Evolutionary conservation across 805 yeast species (phyloP), one percentile per base, ranked within the genome.

Genomic region (Candida schatavii): DNA sequence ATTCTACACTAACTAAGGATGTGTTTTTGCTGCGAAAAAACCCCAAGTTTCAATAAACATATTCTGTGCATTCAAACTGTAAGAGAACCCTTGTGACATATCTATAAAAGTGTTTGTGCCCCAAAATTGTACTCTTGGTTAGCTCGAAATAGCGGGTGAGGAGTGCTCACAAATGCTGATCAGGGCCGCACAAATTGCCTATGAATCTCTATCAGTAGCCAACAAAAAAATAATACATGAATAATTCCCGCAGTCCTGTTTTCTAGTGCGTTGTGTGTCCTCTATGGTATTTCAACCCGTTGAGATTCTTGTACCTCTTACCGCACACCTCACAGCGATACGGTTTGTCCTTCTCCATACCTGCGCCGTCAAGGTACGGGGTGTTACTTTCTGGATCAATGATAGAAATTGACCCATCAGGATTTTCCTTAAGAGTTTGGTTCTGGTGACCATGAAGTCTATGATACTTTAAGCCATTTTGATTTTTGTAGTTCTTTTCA

Each of bases 271-370:
- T 91, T n/a, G 97, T 83, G 66, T 93, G 99, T 18, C 97, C 98
- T 55, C 97, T 80, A 65, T 93, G 99, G 64, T 93, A 93, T 66
- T 93, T 93, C 64, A 93, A 74, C 21, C 99, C 99, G 62, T 93
- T 93, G 56, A 93, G 72, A 59, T 93, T 93, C 74, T 93, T 93
- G 70, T 93, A 93, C 43, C 99, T 73, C 67, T 91, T 93, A 45
- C 98, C 98, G 68, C 99, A 93, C 33, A 91, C 96, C 68, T 93
- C 98, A 67, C 99, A 93, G 58, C 97, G 78, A 64, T 91, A 93
- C 29, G 99, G 99, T 70, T 93, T 93, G 70, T 93, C 99, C 71
- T 88, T 90, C 64, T 93, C 99, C 78, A 88, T 78, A 18, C 90
- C 96, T 66, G 88, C 84, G 4, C 96, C 96, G 61, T 91, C 96